Evolutionary conservation across 768 basidiomycete species (phyloP).

Genomic region (Tremella fuciformis): DNA sequence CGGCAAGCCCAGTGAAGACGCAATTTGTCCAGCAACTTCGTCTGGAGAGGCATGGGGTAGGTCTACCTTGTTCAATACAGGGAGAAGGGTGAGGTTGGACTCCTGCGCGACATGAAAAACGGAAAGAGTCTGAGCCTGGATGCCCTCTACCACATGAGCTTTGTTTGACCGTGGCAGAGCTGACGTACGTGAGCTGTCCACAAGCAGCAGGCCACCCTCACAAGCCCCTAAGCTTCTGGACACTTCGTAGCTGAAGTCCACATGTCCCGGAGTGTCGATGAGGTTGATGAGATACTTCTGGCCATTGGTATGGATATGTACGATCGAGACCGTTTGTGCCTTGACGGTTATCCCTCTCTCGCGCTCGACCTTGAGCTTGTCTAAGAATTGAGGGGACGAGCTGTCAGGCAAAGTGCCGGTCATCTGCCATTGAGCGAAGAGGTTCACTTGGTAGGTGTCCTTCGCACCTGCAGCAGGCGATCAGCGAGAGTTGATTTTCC

Average conservation of each 20-base stretch:
- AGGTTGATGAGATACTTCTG: slow-evolving; percentile 76
- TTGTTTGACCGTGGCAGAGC: background rate
- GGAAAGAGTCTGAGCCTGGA: slow-evolving; percentile 95
- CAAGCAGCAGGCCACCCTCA: slow-evolving; percentile 79
- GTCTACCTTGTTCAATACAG: slow-evolving; percentile 95
- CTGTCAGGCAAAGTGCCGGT: slow-evolving; percentile 38
- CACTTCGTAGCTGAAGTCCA: slow-evolving; percentile 97
- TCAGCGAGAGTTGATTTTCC: slow-evolving; percentile 95
- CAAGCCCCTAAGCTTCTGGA: slow-evolving; percentile 87
- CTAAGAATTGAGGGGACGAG: slow-evolving; percentile 45
- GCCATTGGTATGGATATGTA: slow-evolving; percentile 60
- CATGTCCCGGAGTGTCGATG: slow-evolving; percentile 98
- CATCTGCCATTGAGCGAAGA: slow-evolving; percentile 18
- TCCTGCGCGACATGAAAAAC: slow-evolving; percentile 87
- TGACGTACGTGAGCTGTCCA: slow-evolving; percentile 75
- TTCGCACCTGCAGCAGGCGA: slow-evolving; percentile 62
- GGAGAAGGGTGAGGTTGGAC: slow-evolving; percentile 67
- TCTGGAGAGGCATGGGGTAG: slow-evolving; percentile 83
- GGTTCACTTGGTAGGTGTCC: slow-evolving; percentile 47
- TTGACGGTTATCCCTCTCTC: slow-evolving; percentile 98
- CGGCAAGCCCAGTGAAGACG: slow-evolving; percentile 75
- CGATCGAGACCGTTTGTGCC: slow-evolving; percentile 87
- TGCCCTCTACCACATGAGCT: slow-evolving; percentile 59
- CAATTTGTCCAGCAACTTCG: slow-evolving; percentile 73
- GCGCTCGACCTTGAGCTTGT: slow-evolving; percentile 82